Evolutionary conservation across 495 filamentous ascomycete genomes (phyloP).

Genomic region (Aspergillus affinis): DNA sequence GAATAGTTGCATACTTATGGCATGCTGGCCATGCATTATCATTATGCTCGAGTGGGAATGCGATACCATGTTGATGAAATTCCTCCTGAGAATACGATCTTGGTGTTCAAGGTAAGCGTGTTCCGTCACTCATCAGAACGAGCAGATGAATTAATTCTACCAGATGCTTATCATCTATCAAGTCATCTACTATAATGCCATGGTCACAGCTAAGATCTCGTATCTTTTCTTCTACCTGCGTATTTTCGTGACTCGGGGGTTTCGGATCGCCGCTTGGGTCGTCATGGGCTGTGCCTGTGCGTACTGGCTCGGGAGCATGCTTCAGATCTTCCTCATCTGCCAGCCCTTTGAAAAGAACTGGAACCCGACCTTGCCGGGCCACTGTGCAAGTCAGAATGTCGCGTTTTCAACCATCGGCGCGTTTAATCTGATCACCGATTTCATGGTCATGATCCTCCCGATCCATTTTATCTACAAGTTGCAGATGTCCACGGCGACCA

Average conservation of each 20-base stretch:
- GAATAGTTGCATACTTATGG: constrained; percentile 23
- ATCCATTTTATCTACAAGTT: constrained; percentile 40
- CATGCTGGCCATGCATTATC: constrained; percentile 26
- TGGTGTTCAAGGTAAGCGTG: constrained; percentile 19
- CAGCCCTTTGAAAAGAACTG: constrained; percentile 29
- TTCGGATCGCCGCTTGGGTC: constrained; percentile 34
- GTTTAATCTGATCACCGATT: constrained; percentile 41
- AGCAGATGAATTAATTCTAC: background rate
- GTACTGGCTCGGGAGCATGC: constrained; percentile 27
- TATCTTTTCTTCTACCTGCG: constrained; percentile 54
- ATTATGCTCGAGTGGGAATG: constrained; percentile 25
- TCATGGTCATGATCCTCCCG: constrained; percentile 42
- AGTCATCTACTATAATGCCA: constrained; percentile 32
- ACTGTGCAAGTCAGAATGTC: constrained; percentile 25
- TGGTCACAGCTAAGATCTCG: constrained; percentile 48
- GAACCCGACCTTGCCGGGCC: constrained; percentile 14
- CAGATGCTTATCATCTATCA: constrained; percentile 26
- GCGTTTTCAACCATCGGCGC: constrained; percentile 27
- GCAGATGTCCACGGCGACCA: constrained; percentile 26
- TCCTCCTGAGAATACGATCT: constrained; percentile 17
- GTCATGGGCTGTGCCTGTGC: constrained; percentile 32
- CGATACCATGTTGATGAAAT: constrained; percentile 17
- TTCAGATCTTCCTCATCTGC: constrained; percentile 34
- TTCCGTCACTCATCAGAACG: background rate
- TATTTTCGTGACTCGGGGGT: constrained; percentile 41